Base-by-base conservation (phyloP, 2,329 filamentous ascomycete species). In the Penicillium glabrum region DNA sequence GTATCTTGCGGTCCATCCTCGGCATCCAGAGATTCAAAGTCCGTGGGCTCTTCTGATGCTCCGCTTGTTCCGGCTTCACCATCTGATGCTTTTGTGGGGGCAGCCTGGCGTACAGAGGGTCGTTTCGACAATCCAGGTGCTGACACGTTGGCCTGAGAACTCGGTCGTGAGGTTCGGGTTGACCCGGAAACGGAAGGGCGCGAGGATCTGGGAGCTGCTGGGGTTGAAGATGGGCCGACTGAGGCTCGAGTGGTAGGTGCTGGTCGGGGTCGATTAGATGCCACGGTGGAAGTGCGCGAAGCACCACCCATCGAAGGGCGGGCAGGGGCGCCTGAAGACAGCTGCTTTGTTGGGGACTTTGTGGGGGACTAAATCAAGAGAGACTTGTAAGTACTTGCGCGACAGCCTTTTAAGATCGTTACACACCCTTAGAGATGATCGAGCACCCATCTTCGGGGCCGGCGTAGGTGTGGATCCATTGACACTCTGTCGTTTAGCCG, bases 281-380 rank as follows among this genome's bases (percentile, higher is more conserved):
- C 69, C 5, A 64, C 75, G 51, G 48, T 73, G 73, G 41, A 86
- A 83, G 13, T 88, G 84, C 23, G 88, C 72, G 26, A 82, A 79
- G 48, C 51, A 73, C 79, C 37, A 74, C 80, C 46, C 58, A 67
- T 58, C 31, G 74, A 71, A 1, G 69, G 61, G 29, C 80, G 75
- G 58, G 69, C 64, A 14, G 75, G 76, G 1, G 89, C 86, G 2
- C 87, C 75, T 1, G 86, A 80, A 19, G 76, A 62, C n/a, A 89
- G 72, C 65, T 90, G 88, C 69, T 95, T 95, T 3, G 88, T 90
- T 1, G 90, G 90, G 1, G 89, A 93, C 67, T 90, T 93, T 0
- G 85, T 87, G 2, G 90, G 89, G 57, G 88, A 91, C 86, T 92
- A 68, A 64, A 41, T 29, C 60, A 16, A 24, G 10, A 54, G 41